Evolutionary conservation across 352 stramenopile genomes (phyloP), one percentile per base, ranked within the genome.

Genomic region (Blastocystis sp.): DNA sequence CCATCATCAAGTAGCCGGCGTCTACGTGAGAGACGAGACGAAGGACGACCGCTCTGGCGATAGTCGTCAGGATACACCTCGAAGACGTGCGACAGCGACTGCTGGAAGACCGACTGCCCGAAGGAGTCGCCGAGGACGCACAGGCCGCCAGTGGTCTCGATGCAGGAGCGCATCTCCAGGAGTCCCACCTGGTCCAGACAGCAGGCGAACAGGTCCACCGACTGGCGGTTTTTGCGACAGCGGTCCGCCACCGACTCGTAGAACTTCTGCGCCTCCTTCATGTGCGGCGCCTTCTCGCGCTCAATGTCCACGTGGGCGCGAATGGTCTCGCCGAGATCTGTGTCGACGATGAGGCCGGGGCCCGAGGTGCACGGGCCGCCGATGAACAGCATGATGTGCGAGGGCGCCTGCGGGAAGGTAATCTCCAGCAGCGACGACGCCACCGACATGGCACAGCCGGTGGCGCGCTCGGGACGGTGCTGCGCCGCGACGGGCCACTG

Each of bases 191-290:
- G 93, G 90, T 99, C 96, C 53, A 98, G 89, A 64, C 93, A 97
- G 88, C 96, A 99, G 1, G 96, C 96, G 89, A 99, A 99, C 49
- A 99, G 93, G 89, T 99, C 96, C 27, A 99, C 93, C 0, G 97
- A 94, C 88, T 98, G 95, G 87, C 91, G 96, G 65, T 91, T 94
- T 21, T 90, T 87, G 79, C 94, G 89, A 88, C 92, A 93, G n/a
- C 94, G 92, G 64, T 96, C 91, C 0, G 95, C 94, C 36, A 99
- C 89, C 32, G 92, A 91, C 71, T 95, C 91, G 90, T 98, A 99
- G 89, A 93, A 95, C 61, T 98, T 94, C 86, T 90, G 92, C 24
- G 97, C 90, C 8, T 93, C 93, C 88, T 98, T 97, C 89, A 96
- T 93, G 51, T 95, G 92, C 27, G 96, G 91, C 61, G 96, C 94